A percentile compares a stretch with the other conserved stretches of the same genome.
These are phyloP conservation scores for Thielaviopsis cerberus DNA, from an alignment of 2,329 filamentous ascomycete genomes.

Conservation along the genomic window DNA sequence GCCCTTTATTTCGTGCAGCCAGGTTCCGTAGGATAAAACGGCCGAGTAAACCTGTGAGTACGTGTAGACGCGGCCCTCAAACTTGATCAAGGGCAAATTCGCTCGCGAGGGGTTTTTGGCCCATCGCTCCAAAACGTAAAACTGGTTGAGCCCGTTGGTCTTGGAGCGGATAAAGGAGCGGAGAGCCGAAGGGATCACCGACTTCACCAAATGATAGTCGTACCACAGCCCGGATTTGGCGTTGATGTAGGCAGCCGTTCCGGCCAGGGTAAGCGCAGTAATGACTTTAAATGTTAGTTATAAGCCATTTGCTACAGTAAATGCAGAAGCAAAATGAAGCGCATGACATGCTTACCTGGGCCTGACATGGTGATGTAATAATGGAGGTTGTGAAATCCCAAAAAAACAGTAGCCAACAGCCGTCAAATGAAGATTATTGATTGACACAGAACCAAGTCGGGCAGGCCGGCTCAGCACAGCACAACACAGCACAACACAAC, in stretches of 20 bases:
- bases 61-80: conserved; percentile 49
- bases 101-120: conserved; percentile 35
- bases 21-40: conserved; percentile 53
- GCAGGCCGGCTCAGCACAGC: neutral
- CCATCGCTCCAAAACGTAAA: conserved; percentile 54
- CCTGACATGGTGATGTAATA: neutral
- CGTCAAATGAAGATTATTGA: neutral
- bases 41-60: conserved; percentile 59
- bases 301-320: too few relatives aligned
- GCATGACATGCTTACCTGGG: neutral
- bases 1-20: conserved; percentile 45
- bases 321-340: too few relatives aligned
- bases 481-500: neutral
- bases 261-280: conserved; percentile 37
- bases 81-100: conserved; percentile 44
- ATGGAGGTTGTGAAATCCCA: neutral
- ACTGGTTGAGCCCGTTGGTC: conserved; percentile 46
- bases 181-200: conserved; percentile 23
- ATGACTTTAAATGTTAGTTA: neutral
- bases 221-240: conserved; percentile 48
- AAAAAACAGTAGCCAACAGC: neutral
- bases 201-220: conserved; percentile 43
- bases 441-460: neutral
- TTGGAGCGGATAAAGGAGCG: conserved; percentile 9
- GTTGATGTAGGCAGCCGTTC: conserved; percentile 55